Base-by-base conservation (phyloP, 139 green algal genomes). In the Coelastrella sp. region DNA sequence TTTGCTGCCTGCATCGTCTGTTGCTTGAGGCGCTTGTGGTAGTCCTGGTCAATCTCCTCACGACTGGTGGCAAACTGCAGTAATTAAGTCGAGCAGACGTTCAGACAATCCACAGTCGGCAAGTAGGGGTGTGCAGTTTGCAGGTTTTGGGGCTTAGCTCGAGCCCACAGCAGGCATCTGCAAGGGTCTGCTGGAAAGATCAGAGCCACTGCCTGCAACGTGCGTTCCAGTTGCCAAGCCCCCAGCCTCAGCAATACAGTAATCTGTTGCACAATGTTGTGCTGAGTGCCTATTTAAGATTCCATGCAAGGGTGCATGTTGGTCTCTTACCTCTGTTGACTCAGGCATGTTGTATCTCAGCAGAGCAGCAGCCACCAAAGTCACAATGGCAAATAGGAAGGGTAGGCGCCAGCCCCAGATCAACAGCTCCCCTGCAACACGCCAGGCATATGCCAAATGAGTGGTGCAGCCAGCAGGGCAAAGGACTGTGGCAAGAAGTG, bases 381-480 rank as follows among this genome's bases (percentile, higher is more conserved):
- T 88, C 6, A 76, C 6, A 49, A 92, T 78, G 22, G 91, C 82
- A 57, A 87, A 24, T 7, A 90, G 59, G 68, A 93, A 93, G 65
- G 91, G 91, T 6, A 93, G 22, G n/a, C 91, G 87, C 91, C 91
- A 93, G 66, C 91, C 87, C 81, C 87, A 93, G 5, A 91, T 27
- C 74, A 90, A 65, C 73, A 93, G 74, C 1, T 72, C 66, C 6
- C 56, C 80, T 84, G 85, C 58, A 78, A 17, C 9, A 58, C 35
- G 3, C 35, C 35, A 49, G 35, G 35, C 8, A 20, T 7, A 22
- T 66, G 57, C 58, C 17, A 19, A 9, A 8, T 20, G 27, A 17
- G 17, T 15, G 24, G 20, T 17, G 19, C 60, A 81, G 61, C 15
- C 79, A 85, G 79, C 79, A 85, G 81, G 20, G 14, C 49, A 8